Conservation (phyloP, 257 asterid genomes). For the Solanum pimpinellifolium region DNA sequence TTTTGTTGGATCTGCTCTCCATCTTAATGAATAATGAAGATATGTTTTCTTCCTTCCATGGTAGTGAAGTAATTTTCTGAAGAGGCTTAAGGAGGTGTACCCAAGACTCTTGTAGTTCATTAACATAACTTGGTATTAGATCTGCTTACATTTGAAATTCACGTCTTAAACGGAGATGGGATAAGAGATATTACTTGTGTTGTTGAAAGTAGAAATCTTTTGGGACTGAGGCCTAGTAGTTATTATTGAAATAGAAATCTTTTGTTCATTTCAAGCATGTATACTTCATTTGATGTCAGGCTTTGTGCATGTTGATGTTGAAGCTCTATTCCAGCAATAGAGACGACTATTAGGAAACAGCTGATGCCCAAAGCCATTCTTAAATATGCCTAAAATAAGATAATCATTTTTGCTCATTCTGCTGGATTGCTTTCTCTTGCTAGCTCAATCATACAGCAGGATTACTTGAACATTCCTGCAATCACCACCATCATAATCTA, state of each 20-base stretch:
- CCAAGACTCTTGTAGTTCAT: background rate
- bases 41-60: background rate
- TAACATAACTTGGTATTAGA: background rate
- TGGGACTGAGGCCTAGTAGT: background rate
- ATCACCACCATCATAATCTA: background rate
- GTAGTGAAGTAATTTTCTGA: background rate
- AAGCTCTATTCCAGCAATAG: background rate
- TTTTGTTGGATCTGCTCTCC: background rate
- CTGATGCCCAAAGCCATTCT: background rate
- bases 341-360: background rate
- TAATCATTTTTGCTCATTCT: background rate
- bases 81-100: background rate
- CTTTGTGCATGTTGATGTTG: background rate
- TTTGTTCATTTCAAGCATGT: background rate
- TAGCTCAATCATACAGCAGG: background rate
- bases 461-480: background rate
- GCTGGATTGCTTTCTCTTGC: background rate
- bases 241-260: background rate
- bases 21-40: background rate
- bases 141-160: background rate
- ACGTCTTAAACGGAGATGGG: background rate
- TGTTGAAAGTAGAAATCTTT: background rate
- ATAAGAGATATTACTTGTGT: background rate
- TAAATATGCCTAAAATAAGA: background rate
- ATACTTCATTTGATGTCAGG: background rate